These are phyloP conservation scores for Umbelopsis isabellina DNA, from an alignment of 192 early-diverging fungal species.

Conservation along the genomic window DNA sequence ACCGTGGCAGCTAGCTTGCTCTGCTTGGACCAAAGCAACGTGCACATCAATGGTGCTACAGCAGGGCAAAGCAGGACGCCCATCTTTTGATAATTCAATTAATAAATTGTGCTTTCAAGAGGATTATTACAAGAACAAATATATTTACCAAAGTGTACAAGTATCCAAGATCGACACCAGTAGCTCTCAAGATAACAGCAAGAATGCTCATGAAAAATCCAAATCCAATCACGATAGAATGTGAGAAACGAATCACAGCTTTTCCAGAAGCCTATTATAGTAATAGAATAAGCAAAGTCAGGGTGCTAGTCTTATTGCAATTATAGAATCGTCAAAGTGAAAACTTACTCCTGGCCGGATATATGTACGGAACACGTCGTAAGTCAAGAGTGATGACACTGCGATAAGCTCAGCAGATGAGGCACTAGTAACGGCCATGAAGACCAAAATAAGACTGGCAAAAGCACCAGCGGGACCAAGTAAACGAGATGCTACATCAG, in stretches of 20 bases:
- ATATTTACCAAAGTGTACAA: constrained; percentile 51
- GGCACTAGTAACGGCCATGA: constrained; percentile 78
- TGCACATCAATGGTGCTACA: constrained; percentile 66
- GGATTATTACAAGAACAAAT: neutral
- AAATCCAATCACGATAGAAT: constrained; percentile 57
- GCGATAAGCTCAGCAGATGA: constrained; percentile 76
- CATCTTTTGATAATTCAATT: constrained; percentile 47
- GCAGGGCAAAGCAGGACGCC: constrained; percentile 68
- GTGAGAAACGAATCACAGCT: constrained; percentile 59
- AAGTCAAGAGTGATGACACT: constrained; percentile 73
- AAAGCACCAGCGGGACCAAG: constrained; percentile 65
- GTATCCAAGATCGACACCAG: constrained; percentile 70
- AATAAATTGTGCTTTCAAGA: neutral
- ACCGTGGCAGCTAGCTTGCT: constrained; percentile 53
- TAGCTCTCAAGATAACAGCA: constrained; percentile 61
- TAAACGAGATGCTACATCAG: constrained; percentile 64
- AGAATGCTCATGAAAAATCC: constrained; percentile 74
- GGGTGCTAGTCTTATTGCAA: neutral
- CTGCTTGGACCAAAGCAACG: constrained; percentile 71
- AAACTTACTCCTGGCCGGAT: constrained; percentile 54
- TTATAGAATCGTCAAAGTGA: neutral
- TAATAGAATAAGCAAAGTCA: neutral
- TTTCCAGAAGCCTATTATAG: constrained; percentile 53
- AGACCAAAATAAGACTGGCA: constrained; percentile 67
- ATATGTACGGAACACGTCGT: constrained; percentile 74